Base-by-base conservation (phyloP, 169 alveolate species). In the Plasmodium billcollinsi region DNA sequence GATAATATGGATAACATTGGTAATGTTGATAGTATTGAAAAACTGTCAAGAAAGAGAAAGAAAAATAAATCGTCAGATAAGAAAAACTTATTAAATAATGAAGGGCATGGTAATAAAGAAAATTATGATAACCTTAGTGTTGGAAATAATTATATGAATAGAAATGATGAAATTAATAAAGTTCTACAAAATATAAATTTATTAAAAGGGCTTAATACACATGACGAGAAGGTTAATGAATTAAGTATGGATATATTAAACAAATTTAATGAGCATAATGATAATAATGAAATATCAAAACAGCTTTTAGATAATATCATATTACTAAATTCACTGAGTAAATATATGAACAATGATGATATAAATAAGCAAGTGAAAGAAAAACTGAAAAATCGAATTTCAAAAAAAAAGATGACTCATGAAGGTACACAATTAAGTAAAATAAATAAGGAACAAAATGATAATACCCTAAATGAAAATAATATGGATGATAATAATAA, bases 251-350 rank as follows among this genome's bases (percentile, higher is more conserved):
- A 52, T 9, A 18, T 12, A 7, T 9, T 74, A 21, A 12, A 14
- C 12, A 61, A 45, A 14, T 49, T 7, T 14, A 50, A 74, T 7
- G 88, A 50, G 12, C 18, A 74, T 59, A 15, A 39, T 45, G 45
- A 61, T 24, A 61, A 52, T 5, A 18, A 50, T 21, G 73, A 74
- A 15, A 29, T 74, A 18, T 58, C 88, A 50, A 74, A 74, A 54
- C 61, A 26, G 4, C 20, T 74, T 74, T 47, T 74, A 3, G 50
- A 74, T 8, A 74, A 59, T 47, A 74, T 21, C 54, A 59, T 61
- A 11, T 45, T n/a, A 15, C n/a, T 74, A 15, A n/a, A 18, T 50
- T 39, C 66, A 9, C 21, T 74, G 24, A 74, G 47, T 29, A 74
- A n/a, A 43, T 20, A 45, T 24, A 29, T 9, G 47, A 63, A 59